Conservation (phyloP, 2,329 filamentous ascomycete genomes). For the Scleromitrula shiraiana region DNA sequence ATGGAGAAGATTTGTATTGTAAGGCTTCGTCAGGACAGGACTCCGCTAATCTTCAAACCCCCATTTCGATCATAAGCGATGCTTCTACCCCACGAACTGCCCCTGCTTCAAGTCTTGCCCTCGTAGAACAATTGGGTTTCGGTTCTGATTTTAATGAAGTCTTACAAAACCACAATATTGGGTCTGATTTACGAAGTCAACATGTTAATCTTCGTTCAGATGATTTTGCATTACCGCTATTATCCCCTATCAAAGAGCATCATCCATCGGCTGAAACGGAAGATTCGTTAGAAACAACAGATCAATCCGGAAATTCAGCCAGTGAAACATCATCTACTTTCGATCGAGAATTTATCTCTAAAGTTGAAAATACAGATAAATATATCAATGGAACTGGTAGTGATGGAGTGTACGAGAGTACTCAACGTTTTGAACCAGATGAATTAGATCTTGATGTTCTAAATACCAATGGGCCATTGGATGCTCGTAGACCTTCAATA, state of each 20-base stretch:
- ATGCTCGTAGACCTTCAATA: not conserved
- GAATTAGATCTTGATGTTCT: slow-evolving; percentile 8
- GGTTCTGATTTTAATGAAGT: not conserved
- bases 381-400: slow-evolving; percentile 4
- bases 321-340: too few relatives aligned
- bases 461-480: not conserved
- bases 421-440: not conserved
- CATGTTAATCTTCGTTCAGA: not conserved
- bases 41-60: too few relatives aligned
- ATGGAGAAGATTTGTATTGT: too few relatives aligned
- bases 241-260: not conserved
- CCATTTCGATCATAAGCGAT: too few relatives aligned
- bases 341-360: not conserved
- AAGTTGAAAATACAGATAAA: not conserved
- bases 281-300: not conserved
- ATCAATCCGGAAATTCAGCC: not conserved
- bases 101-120: slow-evolving; percentile 5
- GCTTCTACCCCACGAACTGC: not conserved
- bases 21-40: too few relatives aligned
- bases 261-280: not conserved
- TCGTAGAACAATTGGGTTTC: slow-evolving; percentile 5
- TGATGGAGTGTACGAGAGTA: slow-evolving; percentile 7
- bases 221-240: not conserved
- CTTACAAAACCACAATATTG: not conserved
- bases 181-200: not conserved